Evolutionary conservation across 1,284 basidiomycete species (phyloP).

Genomic region (Ceratobasidium sp.): DNA sequence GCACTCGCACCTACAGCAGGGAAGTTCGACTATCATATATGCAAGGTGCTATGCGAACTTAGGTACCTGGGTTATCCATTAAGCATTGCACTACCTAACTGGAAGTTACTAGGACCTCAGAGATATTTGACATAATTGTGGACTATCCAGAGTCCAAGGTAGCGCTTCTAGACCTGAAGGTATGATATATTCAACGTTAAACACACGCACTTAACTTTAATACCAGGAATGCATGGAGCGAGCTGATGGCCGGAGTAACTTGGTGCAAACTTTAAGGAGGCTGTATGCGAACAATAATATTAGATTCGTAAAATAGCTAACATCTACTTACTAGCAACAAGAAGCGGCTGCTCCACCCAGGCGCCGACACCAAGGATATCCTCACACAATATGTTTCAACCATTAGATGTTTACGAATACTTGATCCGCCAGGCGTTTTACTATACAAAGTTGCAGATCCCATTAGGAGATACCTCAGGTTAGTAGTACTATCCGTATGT

Average conservation of each 20-base stretch:
- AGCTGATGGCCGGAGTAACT: conserved; percentile 78
- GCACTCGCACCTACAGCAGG: conserved; percentile 86
- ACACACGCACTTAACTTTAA: not conserved
- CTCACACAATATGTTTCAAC: conserved; percentile 94
- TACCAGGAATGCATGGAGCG: conserved; percentile 79
- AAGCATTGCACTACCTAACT: conserved; percentile 2
- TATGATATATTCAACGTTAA: conserved; percentile 55
- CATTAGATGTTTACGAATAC: conserved; percentile 89
- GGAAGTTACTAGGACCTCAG: conserved; percentile 70
- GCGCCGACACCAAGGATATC: conserved; percentile 94
- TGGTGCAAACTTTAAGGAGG: conserved; percentile 78
- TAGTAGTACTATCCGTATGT: conserved; percentile 43
- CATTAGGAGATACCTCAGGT: conserved; percentile 89
- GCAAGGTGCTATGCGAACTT: conserved; percentile 87
- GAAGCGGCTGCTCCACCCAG: conserved; percentile 93
- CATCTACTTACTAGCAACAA: conserved; percentile 69
- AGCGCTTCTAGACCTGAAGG: conserved; percentile 90
- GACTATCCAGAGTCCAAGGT: conserved; percentile 90
- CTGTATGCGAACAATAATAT: conserved; percentile 63
- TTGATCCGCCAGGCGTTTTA: conserved; percentile 93
- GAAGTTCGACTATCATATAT: conserved; percentile 91
- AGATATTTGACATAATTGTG: conserved; percentile 97
- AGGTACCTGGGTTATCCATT: conserved; percentile 64
- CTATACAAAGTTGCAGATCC: conserved; percentile 93
- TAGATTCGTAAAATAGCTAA: not conserved